Conservation (phyloP, 2,329 filamentous ascomycete genomes). For the Clonostachys rosea region DNA sequence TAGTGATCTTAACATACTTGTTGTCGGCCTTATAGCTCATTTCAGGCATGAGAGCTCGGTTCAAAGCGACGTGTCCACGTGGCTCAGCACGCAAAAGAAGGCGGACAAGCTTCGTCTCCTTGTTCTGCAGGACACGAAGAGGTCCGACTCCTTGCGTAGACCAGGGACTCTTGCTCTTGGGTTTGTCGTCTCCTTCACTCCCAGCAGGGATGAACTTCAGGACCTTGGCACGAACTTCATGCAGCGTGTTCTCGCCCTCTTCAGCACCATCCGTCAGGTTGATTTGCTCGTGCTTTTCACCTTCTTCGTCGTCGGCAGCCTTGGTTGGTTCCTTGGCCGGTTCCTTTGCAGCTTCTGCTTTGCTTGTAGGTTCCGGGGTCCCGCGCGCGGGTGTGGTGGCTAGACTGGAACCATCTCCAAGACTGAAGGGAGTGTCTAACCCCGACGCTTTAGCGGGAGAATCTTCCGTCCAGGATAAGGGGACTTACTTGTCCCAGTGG, state of each 20-base stretch:
- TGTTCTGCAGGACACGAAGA: conserved; percentile 69
- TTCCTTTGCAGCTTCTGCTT: conserved; percentile 11
- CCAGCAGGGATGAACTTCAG: conserved; percentile 51
- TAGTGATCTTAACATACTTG: conserved; percentile 57
- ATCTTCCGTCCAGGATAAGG: conserved; percentile 33
- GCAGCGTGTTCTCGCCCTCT: conserved; percentile 65
- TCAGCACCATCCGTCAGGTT: conserved; percentile 66
- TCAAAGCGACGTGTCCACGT: conserved; percentile 68
- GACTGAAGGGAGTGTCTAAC: conserved; percentile 50
- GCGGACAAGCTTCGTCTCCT: conserved; percentile 60
- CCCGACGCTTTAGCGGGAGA: conserved; percentile 39
- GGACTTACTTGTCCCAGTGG: conserved; percentile 41
- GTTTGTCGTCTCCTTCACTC: conserved; percentile 37
- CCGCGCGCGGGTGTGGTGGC: conserved; percentile 55
- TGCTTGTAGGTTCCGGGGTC: conserved; percentile 51
- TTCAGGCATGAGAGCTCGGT: conserved; percentile 59
- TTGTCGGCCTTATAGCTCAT: conserved; percentile 56
- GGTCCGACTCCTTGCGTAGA: conserved; percentile 65
- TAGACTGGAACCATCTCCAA: conserved; percentile 56
- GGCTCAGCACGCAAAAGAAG: conserved; percentile 73
- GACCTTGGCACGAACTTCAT: conserved; percentile 68
- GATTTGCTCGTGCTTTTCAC: conserved; percentile 62
- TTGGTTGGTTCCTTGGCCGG: conserved; percentile 27
- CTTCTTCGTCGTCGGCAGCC: conserved; percentile 41
- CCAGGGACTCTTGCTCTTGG: conserved; percentile 57